These are phyloP conservation scores for Magnusiomyces fungicola DNA, from an alignment of 1,139 yeast species.

Conservation along the genomic window DNA sequence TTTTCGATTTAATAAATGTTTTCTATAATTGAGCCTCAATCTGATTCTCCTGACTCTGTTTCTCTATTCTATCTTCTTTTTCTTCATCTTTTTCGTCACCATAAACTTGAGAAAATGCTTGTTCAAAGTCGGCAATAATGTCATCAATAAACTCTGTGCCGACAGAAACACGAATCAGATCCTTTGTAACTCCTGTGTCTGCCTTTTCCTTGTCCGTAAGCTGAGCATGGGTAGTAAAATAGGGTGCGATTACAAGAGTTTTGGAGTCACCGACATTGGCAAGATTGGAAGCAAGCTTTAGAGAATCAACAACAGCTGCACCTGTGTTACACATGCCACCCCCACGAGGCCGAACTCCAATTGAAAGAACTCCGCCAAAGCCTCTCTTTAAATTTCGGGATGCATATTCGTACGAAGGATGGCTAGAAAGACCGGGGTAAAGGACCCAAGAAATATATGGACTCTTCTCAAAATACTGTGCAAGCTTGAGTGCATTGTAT, in stretches of 20 bases:
- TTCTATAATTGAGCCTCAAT: too few relatives aligned
- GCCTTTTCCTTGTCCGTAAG: conserved; percentile 70
- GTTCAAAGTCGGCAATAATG: conserved; percentile 77
- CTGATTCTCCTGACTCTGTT: too few relatives aligned
- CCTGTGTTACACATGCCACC: too few relatives aligned
- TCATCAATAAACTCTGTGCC: conserved; percentile 90
- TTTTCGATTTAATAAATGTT: too few relatives aligned
- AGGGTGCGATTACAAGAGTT: conserved; percentile 92
- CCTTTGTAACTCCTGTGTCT: conserved; percentile 80
- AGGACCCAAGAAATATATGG: conserved; percentile 81
- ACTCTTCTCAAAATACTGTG: conserved; percentile 63
- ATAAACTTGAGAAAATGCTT: conserved; percentile 45
- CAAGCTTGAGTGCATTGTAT: conserved; percentile 72
- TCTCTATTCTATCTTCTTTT: too few relatives aligned
- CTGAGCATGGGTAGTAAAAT: conserved; percentile 93
- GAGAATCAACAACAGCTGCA: conserved; percentile 71
- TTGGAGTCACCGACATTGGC: conserved; percentile 97
- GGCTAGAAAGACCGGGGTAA: conserved; percentile 82
- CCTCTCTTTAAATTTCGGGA: conserved; percentile 73
- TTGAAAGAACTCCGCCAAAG: conserved; percentile 80
- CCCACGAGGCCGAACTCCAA: conserved; percentile 74
- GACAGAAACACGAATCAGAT: conserved; percentile 77
- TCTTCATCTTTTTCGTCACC: too few relatives aligned
- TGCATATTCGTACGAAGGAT: conserved; percentile 73
- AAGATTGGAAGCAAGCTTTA: conserved; percentile 79